Conservation (phyloP, 768 basidiomycete genomes). For the Lyophyllum semitale region DNA sequence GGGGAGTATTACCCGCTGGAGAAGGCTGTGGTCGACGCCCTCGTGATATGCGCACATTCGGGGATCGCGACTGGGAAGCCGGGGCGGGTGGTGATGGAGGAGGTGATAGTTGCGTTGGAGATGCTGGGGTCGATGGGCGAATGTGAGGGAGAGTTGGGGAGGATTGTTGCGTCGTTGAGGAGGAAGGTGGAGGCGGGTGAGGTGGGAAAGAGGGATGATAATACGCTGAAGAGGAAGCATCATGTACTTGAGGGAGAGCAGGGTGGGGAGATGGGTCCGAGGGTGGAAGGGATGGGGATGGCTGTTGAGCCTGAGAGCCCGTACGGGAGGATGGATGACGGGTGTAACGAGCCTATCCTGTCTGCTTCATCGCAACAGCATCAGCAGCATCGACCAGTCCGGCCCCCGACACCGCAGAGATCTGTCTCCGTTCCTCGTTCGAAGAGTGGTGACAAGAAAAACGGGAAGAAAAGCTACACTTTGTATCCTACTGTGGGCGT, state of each 20-base stretch:
- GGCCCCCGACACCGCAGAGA: background rate
- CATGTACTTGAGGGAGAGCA: slow-evolving; percentile 15
- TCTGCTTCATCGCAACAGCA: background rate
- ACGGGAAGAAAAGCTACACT: slow-evolving; percentile 36
- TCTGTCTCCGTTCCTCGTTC: slow-evolving; percentile 1
- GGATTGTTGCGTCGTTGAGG: slow-evolving; percentile 25
- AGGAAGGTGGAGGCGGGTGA: slow-evolving; percentile 20
- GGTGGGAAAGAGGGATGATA: slow-evolving; percentile 17
- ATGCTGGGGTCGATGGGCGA: slow-evolving; percentile 20
- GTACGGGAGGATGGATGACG: background rate
- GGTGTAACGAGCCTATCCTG: background rate
- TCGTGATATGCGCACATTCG: slow-evolving; percentile 63
- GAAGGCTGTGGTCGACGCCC: slow-evolving; percentile 66
- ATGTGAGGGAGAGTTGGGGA: slow-evolving; percentile 21
- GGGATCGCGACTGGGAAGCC: slow-evolving; percentile 45
- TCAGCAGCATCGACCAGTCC: slow-evolving; percentile 2
- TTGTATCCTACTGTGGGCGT: slow-evolving; percentile 47
- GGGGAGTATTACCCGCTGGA: slow-evolving; percentile 58
- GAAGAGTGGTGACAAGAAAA: slow-evolving; percentile 38
- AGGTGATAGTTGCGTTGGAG: slow-evolving; percentile 25
- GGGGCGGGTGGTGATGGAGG: slow-evolving; percentile 21
- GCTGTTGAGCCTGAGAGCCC: background rate
- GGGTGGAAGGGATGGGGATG: background rate
- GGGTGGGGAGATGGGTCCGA: background rate
- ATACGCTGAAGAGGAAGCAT: slow-evolving; percentile 32